phyloP scores from a whole-genome alignment of 2,329 filamentous ascomycete species.

The Trichoderma citrinoviride region DNA sequence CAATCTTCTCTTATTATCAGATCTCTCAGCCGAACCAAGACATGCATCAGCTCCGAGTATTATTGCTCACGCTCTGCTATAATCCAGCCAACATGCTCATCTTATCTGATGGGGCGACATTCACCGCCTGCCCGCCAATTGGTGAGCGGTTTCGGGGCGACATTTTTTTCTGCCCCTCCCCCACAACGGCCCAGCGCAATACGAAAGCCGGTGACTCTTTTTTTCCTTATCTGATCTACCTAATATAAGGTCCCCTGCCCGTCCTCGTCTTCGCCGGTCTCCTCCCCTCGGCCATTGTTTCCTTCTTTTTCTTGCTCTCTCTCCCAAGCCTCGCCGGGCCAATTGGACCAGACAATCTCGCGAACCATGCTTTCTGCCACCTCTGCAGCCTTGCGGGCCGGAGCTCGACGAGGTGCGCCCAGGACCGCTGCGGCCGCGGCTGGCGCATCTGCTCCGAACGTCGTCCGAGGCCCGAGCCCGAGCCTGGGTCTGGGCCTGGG shows the following conservation, averaged over 20 bases:
- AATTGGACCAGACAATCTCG: slow-evolving; percentile 27
- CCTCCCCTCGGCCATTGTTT: background rate
- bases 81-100: background rate
- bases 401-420: slow-evolving; percentile 42
- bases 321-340: slow-evolving; percentile 17
- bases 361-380: slow-evolving; percentile 44
- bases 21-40: background rate
- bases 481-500: slow-evolving; percentile 28
- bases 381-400: slow-evolving; percentile 44
- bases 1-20: too few relatives aligned
- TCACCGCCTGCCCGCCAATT: slow-evolving; percentile 17
- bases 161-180: slow-evolving; percentile 25
- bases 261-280: background rate
- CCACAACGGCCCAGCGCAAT: slow-evolving; percentile 7
- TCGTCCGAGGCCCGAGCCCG: slow-evolving; percentile 29
- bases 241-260: background rate
- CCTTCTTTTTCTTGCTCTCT: background rate
- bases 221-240: slow-evolving; percentile 7
- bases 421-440: slow-evolving; percentile 25
- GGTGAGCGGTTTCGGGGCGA: slow-evolving; percentile 22
- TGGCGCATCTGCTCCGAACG: slow-evolving; percentile 28
- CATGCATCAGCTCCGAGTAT: background rate
- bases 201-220: slow-evolving; percentile 3
- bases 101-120: background rate
- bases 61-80: background rate